A percentile compares a stretch with the other conserved stretches of the same genome.
Conservation (phyloP, 306 rosid species). For the Lablab purpureus region DNA sequence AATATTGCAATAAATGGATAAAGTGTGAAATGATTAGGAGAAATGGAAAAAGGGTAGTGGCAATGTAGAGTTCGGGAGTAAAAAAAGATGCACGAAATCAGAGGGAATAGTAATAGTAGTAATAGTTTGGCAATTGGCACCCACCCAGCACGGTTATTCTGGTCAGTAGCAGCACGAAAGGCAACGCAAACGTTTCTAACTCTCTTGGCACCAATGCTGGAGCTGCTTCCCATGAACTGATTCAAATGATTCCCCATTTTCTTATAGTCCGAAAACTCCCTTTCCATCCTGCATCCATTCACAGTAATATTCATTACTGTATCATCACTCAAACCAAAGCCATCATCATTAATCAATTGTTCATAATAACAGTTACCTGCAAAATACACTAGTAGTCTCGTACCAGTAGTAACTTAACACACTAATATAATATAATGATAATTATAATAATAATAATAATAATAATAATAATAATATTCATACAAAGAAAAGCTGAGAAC, state of each 20-base stretch:
- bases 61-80: not conserved
- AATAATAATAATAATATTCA: too few species aligned
- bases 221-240: conserved; percentile 94
- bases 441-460: too few species aligned
- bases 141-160: conserved; percentile 81
- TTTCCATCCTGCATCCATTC: conserved; percentile 63
- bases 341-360: not conserved
- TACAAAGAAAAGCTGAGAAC: too few species aligned
- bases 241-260: conserved; percentile 92
- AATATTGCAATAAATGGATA: not conserved
- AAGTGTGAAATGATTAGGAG: not conserved
- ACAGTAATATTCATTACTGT: not conserved
- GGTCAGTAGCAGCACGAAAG: conserved; percentile 88
- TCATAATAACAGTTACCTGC: too few species aligned
- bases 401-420: not conserved
- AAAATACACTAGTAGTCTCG: not conserved
- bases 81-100: conserved; percentile 24
- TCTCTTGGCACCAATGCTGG: conserved; percentile 96
- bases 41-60: not conserved
- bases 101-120: conserved; percentile 10
- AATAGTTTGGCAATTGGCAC: not conserved
- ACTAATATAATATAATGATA: too few species aligned
- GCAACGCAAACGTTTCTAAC: conserved; percentile 88
- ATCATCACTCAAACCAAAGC: not conserved
- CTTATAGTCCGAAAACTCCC: conserved; percentile 74